These are phyloP conservation scores for Termitomyces titanicus DNA, from an alignment of 768 basidiomycete species.

Conservation along the genomic window DNA sequence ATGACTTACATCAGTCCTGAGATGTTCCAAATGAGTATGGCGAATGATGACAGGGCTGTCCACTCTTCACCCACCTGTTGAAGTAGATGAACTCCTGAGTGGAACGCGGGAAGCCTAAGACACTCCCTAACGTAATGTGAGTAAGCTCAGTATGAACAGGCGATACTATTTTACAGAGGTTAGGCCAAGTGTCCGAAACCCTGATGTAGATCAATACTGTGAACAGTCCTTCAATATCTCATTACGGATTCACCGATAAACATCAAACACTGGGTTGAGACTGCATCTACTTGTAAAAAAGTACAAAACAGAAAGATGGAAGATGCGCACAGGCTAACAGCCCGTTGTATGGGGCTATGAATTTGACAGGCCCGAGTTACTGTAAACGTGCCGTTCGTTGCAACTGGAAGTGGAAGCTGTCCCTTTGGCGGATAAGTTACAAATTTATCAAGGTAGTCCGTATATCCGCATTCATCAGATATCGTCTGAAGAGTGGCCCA, in stretches of 20 bases:
- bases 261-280: slow-evolving; percentile 54
- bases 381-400: slow-evolving; percentile 37
- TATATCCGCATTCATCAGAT: slow-evolving; percentile 55
- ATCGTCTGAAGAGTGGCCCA: slow-evolving; percentile 48
- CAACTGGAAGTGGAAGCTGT: slow-evolving; percentile 57
- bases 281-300: slow-evolving; percentile 20
- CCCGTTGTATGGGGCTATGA: slow-evolving; percentile 46
- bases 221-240: neutral
- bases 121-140: slow-evolving; percentile 38
- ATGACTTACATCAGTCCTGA: slow-evolving; percentile 32
- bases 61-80: slow-evolving; percentile 34
- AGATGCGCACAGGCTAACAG: slow-evolving; percentile 39
- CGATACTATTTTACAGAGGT: slow-evolving; percentile 32
- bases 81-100: slow-evolving; percentile 56
- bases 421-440: slow-evolving; percentile 65
- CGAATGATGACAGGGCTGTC: neutral
- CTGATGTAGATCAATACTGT: slow-evolving; percentile 15
- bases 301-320: neutral
- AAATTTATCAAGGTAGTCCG: slow-evolving; percentile 55
- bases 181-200: slow-evolving; percentile 52
- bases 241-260: slow-evolving; percentile 36
- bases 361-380: slow-evolving; percentile 39
- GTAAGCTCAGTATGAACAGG: neutral
- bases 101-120: slow-evolving; percentile 66
- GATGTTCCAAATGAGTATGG: neutral